phyloP scores from a whole-genome alignment of 345 rosid species.

The Stellera chamaejasme region DNA sequence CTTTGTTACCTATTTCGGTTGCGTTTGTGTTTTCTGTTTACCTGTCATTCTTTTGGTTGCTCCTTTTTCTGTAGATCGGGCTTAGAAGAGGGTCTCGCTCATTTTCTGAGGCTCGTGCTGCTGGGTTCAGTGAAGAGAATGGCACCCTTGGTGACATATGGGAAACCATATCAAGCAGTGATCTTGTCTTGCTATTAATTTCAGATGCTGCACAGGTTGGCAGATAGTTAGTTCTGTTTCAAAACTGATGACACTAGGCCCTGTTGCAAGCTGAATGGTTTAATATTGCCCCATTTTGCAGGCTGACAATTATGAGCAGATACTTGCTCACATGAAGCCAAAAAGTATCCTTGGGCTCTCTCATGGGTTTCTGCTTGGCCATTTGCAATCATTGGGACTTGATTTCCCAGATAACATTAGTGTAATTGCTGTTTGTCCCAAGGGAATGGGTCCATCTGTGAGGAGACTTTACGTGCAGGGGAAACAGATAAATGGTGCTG shows the following conservation, averaged over 20 bases:
- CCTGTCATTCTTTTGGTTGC: not conserved
- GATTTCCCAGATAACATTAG: slow-evolving; percentile 82
- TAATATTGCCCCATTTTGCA: slow-evolving; percentile 21
- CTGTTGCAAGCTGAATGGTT: not conserved
- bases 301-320: slow-evolving; percentile 83
- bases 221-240: slow-evolving; percentile 1
- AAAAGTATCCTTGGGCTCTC: slow-evolving; percentile 94
- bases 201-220: slow-evolving; percentile 94
- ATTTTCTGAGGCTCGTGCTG: slow-evolving; percentile 84
- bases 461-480: slow-evolving; percentile 91
- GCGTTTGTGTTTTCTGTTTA: not conserved
- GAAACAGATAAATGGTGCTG: slow-evolving; percentile 87
- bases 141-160: slow-evolving; percentile 87
- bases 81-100: slow-evolving; percentile 85
- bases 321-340: slow-evolving; percentile 86
- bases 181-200: slow-evolving; percentile 77
- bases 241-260: not conserved
- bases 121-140: slow-evolving; percentile 76
- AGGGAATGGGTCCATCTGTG: slow-evolving; percentile 90
- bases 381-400: slow-evolving; percentile 61
- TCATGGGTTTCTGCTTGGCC: slow-evolving; percentile 88
- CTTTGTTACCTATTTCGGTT: not conserved
- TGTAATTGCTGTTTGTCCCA: slow-evolving; percentile 79
- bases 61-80: slow-evolving; percentile 45
- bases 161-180: slow-evolving; percentile 86